phyloP scores from a whole-genome alignment of 495 filamentous ascomycete genomes.

The Corynascus novoguineensis region DNA sequence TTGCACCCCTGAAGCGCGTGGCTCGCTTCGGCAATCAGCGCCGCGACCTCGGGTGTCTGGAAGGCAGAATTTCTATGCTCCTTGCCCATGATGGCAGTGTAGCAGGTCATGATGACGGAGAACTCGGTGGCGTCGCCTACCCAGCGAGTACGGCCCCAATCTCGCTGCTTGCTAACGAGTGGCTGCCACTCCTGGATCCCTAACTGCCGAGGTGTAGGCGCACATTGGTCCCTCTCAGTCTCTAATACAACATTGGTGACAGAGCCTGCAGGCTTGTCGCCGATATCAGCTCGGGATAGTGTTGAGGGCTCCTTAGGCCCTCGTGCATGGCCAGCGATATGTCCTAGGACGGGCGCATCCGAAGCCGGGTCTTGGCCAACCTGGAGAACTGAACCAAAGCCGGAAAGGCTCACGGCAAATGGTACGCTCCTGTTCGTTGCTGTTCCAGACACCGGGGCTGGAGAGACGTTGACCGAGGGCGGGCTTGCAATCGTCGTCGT shows the following conservation, averaged over 20 bases:
- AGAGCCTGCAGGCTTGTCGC: neutral
- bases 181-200: neutral
- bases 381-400: neutral
- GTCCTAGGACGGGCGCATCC: neutral
- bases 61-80: neutral
- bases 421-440: neutral
- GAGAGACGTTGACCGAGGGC: neutral
- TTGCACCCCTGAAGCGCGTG: neutral
- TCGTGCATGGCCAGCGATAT: neutral
- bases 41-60: neutral
- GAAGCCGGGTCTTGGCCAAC: neutral
- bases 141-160: neutral
- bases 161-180: neutral
- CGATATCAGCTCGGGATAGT: too few species aligned
- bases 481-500: neutral
- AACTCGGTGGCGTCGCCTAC: neutral
- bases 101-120: neutral
- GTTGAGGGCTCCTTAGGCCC: neutral
- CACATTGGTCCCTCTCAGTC: neutral
- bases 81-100: neutral
- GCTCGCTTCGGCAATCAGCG: neutral
- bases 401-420: neutral
- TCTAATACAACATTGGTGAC: neutral
- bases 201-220: neutral
- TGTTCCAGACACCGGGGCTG: neutral